Percentiles rank a stretch among this genome's conserved stretches.
Conservation (phyloP, 192 early-diverging fungal genomes). For the Coemansia sp. region DNA sequence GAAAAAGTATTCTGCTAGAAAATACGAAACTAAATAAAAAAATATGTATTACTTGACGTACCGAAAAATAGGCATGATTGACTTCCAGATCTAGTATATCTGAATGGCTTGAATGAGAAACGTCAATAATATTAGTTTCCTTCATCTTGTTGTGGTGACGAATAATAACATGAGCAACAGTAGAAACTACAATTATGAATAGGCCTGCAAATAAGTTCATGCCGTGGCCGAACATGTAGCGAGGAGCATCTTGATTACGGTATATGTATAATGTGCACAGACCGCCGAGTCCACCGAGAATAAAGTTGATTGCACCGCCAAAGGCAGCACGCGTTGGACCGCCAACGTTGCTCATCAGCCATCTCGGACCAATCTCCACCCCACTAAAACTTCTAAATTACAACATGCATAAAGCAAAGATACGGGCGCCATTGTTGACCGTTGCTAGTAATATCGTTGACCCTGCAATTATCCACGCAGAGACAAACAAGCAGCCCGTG, state of each 20-base stretch:
- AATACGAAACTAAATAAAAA: not conserved
- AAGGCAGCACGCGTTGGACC: constrained; percentile 37
- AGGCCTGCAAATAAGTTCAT: constrained; percentile 49
- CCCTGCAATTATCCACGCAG: constrained; percentile 25
- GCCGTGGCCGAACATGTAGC: constrained; percentile 45
- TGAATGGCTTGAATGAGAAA: no score
- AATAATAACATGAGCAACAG: constrained; percentile 28
- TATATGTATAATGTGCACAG: constrained; percentile 51
- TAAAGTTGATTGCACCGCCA: constrained; percentile 44
- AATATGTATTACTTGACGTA: not conserved
- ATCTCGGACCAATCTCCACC: constrained; percentile 48
- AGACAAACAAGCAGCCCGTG: constrained; percentile 37
- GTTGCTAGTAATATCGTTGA: constrained; percentile 35
- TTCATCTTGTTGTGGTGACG: constrained; percentile 28
- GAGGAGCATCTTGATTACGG: no score
- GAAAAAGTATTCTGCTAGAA: no score
- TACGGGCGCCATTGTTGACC: constrained; percentile 40
- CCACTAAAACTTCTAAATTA: constrained; percentile 44
- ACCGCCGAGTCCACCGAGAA: constrained; percentile 38
- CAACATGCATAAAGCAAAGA: constrained; percentile 47
- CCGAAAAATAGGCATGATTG: no score
- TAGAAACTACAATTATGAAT: constrained; percentile 21
- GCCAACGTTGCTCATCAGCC: constrained; percentile 50
- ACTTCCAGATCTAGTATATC: no score
- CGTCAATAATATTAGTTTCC: no score